A percentile compares a stretch with the other conserved stretches of the same genome.
These are phyloP conservation scores for Jaltomata sinuosa DNA, from an alignment of 257 asterid genomes.

Conservation along the genomic window DNA sequence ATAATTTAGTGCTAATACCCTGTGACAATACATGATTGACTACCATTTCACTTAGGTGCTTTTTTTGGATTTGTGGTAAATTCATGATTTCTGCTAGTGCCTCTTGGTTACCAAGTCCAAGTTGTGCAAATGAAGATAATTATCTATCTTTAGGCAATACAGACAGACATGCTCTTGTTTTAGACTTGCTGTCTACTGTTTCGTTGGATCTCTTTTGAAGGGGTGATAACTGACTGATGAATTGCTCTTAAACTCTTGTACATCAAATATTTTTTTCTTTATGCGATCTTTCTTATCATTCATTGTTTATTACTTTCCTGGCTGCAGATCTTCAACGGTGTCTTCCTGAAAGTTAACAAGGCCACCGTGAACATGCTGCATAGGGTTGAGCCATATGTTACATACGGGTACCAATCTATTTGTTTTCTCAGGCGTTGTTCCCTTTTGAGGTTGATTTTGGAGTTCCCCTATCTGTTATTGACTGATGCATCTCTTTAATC, in stretches of 20 bases:
- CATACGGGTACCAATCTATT: slow-evolving; percentile 38
- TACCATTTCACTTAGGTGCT: neutral
- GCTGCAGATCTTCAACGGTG: slow-evolving; percentile 60
- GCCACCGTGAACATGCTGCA: slow-evolving; percentile 71
- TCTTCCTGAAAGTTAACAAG: slow-evolving; percentile 65
- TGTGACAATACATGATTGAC: neutral
- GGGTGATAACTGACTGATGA: neutral
- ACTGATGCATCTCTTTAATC: neutral
- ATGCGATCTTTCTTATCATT: neutral
- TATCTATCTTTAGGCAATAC: neutral
- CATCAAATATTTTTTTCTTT: neutral
- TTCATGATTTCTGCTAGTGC: neutral
- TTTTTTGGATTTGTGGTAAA: neutral
- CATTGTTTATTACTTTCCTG: neutral
- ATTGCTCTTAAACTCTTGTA: neutral
- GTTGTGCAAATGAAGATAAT: neutral
- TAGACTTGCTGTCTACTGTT: neutral
- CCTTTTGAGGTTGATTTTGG: neutral
- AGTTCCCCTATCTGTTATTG: neutral
- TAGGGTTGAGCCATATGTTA: slow-evolving; percentile 71
- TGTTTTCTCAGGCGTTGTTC: neutral
- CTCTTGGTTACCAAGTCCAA: neutral
- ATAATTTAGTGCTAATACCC: neutral
- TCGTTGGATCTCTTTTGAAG: neutral
- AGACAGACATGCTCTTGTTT: neutral